Evolutionary conservation across 768 basidiomycete species (phyloP).

Genomic region (Cystofilobasidium capitatum): DNA sequence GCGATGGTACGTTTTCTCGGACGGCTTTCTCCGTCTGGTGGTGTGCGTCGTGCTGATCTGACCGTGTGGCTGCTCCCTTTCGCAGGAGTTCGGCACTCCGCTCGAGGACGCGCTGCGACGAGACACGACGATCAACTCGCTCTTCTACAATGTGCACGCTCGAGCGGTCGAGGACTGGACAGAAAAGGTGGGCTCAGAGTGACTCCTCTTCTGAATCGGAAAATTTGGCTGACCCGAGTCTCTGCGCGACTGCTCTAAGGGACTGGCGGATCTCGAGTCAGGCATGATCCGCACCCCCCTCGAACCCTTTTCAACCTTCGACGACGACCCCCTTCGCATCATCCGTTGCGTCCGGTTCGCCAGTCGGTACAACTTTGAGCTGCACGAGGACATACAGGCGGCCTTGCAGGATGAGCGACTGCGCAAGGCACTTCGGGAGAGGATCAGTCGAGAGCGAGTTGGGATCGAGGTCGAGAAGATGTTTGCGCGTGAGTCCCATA

Average conservation of each 20-base stretch:
- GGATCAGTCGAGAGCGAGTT: conserved; percentile 82
- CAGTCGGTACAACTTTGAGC: conserved; percentile 64
- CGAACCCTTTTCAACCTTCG: conserved; percentile 74
- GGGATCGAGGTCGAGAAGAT: conserved; percentile 91
- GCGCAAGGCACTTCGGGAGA: conserved; percentile 58
- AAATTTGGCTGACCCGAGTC: background rate
- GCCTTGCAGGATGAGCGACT: conserved; percentile 51
- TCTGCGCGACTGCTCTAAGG: conserved; percentile 43
- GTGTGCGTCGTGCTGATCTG: background rate
- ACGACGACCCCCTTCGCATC: conserved; percentile 89
- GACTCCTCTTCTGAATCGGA: background rate
- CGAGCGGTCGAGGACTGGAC: conserved; percentile 78
- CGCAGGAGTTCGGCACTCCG: conserved; percentile 81
- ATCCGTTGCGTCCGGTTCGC: conserved; percentile 84
- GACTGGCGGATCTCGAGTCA: conserved; percentile 67
- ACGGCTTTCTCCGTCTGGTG: background rate
- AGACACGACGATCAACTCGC: conserved; percentile 87
- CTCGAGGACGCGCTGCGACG: conserved; percentile 78
- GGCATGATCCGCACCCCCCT: conserved; percentile 78
- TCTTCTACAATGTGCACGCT: conserved; percentile 93
- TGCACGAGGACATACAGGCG: conserved; percentile 42
- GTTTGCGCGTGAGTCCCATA: conserved; percentile 56
- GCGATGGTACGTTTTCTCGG: conserved; percentile 54
- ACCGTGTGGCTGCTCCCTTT: background rate
- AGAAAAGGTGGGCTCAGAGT: conserved; percentile 32